These are phyloP conservation scores for Spathaspora gorwiae DNA, from an alignment of 805 yeast species.

Conservation along the genomic window DNA sequence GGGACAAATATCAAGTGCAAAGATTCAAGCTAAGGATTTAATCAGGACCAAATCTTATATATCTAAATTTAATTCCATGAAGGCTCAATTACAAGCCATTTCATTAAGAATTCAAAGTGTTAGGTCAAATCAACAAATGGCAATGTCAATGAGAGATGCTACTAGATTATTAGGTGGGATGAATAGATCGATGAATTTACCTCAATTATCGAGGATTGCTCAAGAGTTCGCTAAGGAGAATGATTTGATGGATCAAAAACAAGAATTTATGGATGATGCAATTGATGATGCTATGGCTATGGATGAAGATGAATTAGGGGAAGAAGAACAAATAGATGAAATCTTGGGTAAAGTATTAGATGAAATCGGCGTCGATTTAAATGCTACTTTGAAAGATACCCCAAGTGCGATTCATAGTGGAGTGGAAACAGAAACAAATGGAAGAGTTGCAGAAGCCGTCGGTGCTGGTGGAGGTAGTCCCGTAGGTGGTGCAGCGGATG, in stretches of 20 bases:
- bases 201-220: constrained; percentile 81
- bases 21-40: constrained; percentile 92
- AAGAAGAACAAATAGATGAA: constrained; percentile 87
- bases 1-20: constrained; percentile 85
- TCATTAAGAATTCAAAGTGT: constrained; percentile 88
- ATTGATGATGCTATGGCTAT: constrained; percentile 95
- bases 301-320: constrained; percentile 67
- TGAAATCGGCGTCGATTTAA: constrained; percentile 89
- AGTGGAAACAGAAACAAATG: constrained; percentile 36
- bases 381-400: constrained; percentile 42
- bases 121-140: constrained; percentile 92
- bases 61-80: constrained; percentile 87
- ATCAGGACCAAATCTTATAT: constrained; percentile 82
- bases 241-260: constrained; percentile 97
- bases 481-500: constrained; percentile 42
- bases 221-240: constrained; percentile 93
- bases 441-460: constrained; percentile 51
- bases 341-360: constrained; percentile 88
- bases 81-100: constrained; percentile 93
- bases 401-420: constrained; percentile 31
- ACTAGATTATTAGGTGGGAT: constrained; percentile 77
- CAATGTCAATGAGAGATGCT: constrained; percentile 90
- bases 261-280: constrained; percentile 98
- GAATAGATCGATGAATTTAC: constrained; percentile 88
- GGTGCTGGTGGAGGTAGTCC: constrained; percentile 27